Conservation (phyloP, 2,329 filamentous ascomycete genomes). For the Colletotrichum salicis region DNA sequence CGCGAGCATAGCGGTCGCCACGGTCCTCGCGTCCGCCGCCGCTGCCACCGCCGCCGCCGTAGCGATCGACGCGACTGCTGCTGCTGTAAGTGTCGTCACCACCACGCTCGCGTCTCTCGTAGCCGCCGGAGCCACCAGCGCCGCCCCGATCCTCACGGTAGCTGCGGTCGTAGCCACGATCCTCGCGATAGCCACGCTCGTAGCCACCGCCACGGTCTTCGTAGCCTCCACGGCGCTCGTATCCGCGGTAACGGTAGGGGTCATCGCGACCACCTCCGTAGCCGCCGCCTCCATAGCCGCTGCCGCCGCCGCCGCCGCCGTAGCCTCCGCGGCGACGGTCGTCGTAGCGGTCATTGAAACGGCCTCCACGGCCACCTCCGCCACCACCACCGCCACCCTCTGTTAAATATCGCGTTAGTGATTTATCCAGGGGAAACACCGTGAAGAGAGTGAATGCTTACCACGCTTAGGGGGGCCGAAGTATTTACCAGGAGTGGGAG, state of each 20-base stretch:
- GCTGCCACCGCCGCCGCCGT: slow-evolving; percentile 52
- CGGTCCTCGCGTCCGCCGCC: slow-evolving; percentile 58
- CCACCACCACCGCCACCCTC: slow-evolving; percentile 59
- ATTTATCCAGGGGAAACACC: background rate
- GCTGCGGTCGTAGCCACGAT: slow-evolving; percentile 58
- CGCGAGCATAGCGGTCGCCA: slow-evolving; percentile 51
- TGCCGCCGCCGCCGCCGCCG: slow-evolving; percentile 57
- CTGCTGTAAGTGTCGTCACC: slow-evolving; percentile 53
- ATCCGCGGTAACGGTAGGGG: slow-evolving; percentile 65
- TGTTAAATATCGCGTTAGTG: slow-evolving; percentile 11
- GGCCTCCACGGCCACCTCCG: slow-evolving; percentile 50
- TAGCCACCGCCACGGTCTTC: slow-evolving; percentile 52
- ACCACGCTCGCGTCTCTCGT: slow-evolving; percentile 68
- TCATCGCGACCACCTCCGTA: slow-evolving; percentile 63
- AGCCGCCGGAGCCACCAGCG: slow-evolving; percentile 49
- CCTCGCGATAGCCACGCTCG: slow-evolving; percentile 62
- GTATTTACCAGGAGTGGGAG: slow-evolving; percentile 98
- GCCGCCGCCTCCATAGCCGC: slow-evolving; percentile 49
- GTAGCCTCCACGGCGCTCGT: slow-evolving; percentile 54
- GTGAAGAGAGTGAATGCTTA: slow-evolving; percentile 59
- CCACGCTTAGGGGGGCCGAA: slow-evolving; percentile 98
- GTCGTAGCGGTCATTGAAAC: slow-evolving; percentile 69
- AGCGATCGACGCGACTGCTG: slow-evolving; percentile 54
- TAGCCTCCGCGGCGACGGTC: slow-evolving; percentile 73
- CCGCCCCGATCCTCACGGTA: slow-evolving; percentile 61